Evolutionary conservation across 768 basidiomycete genomes (phyloP).

Genomic region (Auricularia auricula-judae): DNA sequence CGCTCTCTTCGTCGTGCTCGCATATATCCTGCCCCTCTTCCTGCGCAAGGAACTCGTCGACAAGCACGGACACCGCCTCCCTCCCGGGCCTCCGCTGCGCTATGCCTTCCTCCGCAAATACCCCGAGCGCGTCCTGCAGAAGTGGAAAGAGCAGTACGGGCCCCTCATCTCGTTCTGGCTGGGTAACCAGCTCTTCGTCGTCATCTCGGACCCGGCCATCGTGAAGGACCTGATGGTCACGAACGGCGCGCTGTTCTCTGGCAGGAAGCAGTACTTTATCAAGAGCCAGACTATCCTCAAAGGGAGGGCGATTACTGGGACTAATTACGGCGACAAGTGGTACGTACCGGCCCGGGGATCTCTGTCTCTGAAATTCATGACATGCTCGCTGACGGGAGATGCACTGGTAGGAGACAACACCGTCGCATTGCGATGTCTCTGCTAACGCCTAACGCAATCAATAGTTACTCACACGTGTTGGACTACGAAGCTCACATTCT

Average conservation of each 20-base stretch:
- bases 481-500: slow-evolving; percentile 30
- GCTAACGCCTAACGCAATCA: slow-evolving; percentile 25
- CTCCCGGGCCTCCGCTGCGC: too few species aligned
- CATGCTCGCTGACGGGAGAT: background rate
- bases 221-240: slow-evolving; percentile 34
- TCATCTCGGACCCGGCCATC: slow-evolving; percentile 32
- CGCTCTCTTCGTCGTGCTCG: too few species aligned
- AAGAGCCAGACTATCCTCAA: slow-evolving; percentile 35
- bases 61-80: too few species aligned
- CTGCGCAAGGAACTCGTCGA: too few species aligned
- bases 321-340: slow-evolving; percentile 34
- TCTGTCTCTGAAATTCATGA: background rate
- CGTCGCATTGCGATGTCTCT: slow-evolving; percentile 26
- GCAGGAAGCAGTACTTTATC: slow-evolving; percentile 32
- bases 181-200: slow-evolving; percentile 38
- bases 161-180: slow-evolving; percentile 35
- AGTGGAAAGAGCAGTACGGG: slow-evolving; percentile 34
- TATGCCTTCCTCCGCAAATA: slow-evolving; percentile 24
- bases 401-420: slow-evolving; percentile 28
- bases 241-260: slow-evolving; percentile 35
- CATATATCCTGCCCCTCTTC: too few species aligned
- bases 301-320: slow-evolving; percentile 33
- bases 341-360: slow-evolving; percentile 8
- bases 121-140: slow-evolving; percentile 31
- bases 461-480: slow-evolving; percentile 24